Conservation (phyloP, 371 early-diverging fungal genomes). For the Phascolomyces articulosus region DNA sequence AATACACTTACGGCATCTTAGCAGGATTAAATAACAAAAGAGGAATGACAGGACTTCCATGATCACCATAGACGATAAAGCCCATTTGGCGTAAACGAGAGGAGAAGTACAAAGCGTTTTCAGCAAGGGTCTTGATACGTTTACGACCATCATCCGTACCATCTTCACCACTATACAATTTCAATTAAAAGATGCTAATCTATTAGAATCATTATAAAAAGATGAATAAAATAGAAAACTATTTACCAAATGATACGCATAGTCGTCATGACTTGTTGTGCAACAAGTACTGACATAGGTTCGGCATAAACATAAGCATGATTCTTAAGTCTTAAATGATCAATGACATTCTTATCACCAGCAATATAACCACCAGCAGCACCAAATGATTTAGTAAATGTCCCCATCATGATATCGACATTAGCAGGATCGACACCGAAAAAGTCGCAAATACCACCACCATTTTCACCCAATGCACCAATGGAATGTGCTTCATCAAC, state of each 20-base stretch:
- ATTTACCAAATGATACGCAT: constrained; percentile 74
- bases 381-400: constrained; percentile 99
- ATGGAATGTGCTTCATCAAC: constrained; percentile 99
- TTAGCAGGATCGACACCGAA: constrained; percentile 86
- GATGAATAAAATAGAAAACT: not conserved
- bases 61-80: constrained; percentile 95
- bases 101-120: constrained; percentile 91
- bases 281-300: constrained; percentile 90
- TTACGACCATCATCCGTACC: constrained; percentile 85
- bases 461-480: constrained; percentile 94
- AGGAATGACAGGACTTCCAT: constrained; percentile 97
- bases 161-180: constrained; percentile 69
- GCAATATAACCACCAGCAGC: constrained; percentile 99
- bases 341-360: constrained; percentile 79
- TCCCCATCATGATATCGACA: constrained; percentile 99
- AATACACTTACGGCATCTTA: constrained; percentile 80
- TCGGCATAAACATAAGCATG: constrained; percentile 95
- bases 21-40: constrained; percentile 96
- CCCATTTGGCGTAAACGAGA: constrained; percentile 85
- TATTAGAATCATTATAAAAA: not conserved
- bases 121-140: constrained; percentile 82
- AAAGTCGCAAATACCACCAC: constrained; percentile 98
- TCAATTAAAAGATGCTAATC: not conserved
- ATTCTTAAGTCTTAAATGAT: constrained; percentile 80
- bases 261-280: constrained; percentile 92